These are phyloP conservation scores for Avena sativa DNA, from an alignment of 176 grass and related monocot species.

Conservation along the genomic window DNA sequence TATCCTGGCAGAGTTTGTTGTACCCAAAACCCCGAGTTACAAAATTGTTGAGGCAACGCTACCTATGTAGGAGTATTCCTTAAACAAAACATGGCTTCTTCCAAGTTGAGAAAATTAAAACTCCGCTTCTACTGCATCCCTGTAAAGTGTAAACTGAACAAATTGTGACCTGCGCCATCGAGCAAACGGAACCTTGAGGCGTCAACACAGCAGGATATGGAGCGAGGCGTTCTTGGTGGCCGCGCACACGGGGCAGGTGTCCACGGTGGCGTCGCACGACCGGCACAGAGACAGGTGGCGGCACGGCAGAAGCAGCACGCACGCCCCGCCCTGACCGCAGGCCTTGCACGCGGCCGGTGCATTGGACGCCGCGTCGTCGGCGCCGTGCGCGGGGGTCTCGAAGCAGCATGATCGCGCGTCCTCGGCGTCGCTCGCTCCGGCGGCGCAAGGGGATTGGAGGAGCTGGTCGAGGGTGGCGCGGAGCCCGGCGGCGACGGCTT, in stretches of 20 bases:
- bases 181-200: background rate
- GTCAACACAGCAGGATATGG: constrained; percentile 49
- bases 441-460: background rate
- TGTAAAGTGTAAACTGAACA: background rate
- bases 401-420: constrained; percentile 47
- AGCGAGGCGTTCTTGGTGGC: constrained; percentile 61
- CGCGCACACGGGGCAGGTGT: constrained; percentile 58
- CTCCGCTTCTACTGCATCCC: background rate
- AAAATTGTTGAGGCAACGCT: background rate
- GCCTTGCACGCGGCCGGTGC: constrained; percentile 19
- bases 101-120: background rate
- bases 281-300: constrained; percentile 67
- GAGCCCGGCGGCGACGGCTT: constrained; percentile 48
- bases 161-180: background rate
- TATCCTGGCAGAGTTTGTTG: background rate
- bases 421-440: background rate
- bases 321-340: constrained; percentile 43
- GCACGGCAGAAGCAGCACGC: constrained; percentile 73
- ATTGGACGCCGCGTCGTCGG: constrained; percentile 26
- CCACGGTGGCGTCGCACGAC: constrained; percentile 36
- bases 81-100: background rate
- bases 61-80: background rate
- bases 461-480: constrained; percentile 56
- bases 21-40: background rate
- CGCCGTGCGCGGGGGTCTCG: background rate